Conservation (phyloP, 2,329 filamentous ascomycete genomes). For the Sordariomycetes sp. region DNA sequence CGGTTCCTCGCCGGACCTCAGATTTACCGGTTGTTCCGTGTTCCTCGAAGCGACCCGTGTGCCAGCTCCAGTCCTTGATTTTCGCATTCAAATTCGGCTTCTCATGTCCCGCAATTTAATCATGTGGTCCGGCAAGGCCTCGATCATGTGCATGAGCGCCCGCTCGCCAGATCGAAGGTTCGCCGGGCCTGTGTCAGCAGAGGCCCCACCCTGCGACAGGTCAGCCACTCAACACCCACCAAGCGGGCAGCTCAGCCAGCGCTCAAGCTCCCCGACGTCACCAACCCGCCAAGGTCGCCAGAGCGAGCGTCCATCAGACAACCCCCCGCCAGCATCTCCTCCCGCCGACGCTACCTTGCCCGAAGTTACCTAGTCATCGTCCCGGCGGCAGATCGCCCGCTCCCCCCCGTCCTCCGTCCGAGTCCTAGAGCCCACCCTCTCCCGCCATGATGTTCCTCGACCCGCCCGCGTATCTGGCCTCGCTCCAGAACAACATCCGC, state of each 20-base stretch:
- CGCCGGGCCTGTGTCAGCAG: neutral
- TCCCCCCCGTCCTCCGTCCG: neutral
- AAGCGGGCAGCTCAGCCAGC: neutral
- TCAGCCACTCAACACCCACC: neutral
- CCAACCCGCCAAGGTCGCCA: neutral
- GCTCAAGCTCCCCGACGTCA: neutral
- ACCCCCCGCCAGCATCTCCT: neutral
- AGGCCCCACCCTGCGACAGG: neutral
- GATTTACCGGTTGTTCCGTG: neutral
- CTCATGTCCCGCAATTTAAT: no score
- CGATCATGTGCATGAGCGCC: no score
- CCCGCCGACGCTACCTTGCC: neutral
- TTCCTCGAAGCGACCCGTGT: no score
- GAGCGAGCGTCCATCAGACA: neutral
- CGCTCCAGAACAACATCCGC: constrained; percentile 94
- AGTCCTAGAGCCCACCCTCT: neutral
- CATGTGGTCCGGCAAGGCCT: no score
- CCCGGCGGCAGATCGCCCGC: neutral
- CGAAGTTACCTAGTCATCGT: neutral
- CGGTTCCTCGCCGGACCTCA: neutral
- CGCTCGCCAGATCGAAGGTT: neutral
- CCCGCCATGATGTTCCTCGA: constrained; percentile 69
- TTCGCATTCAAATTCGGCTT: no score
- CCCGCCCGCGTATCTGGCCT: constrained; percentile 73
- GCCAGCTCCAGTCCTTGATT: no score